Conservation (phyloP, 768 basidiomycete genomes). For the Boletus vinaceobasis region DNA sequence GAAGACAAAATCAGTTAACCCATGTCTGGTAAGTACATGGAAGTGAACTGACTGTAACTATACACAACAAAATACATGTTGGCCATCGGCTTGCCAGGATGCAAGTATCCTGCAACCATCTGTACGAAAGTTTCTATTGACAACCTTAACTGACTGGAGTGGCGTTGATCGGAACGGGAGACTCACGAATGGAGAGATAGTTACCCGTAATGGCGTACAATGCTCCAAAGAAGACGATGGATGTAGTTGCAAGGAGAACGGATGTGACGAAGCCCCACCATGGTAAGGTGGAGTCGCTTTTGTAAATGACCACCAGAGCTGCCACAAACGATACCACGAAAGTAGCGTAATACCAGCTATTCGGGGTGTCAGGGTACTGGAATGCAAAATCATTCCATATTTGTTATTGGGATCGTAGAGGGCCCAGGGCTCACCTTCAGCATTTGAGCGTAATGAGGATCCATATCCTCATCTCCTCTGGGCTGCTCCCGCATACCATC, state of each 20-base stretch:
- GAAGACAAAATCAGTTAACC: conserved; percentile 31
- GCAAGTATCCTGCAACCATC: conserved; percentile 38
- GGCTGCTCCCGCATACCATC: conserved; percentile 21
- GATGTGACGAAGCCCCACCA: conserved; percentile 58
- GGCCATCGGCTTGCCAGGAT: conserved; percentile 38
- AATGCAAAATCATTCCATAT: not conserved
- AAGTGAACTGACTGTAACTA: conserved; percentile 40
- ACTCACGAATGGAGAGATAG: conserved; percentile 18
- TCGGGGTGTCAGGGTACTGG: conserved; percentile 34
- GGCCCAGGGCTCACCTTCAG: conserved; percentile 22
- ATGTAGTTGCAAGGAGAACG: conserved; percentile 48
- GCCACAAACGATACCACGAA: conserved; percentile 39
- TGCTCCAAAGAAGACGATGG: conserved; percentile 51
- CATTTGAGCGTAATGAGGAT: conserved; percentile 60
- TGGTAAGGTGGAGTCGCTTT: conserved; percentile 50
- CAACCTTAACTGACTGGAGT: not conserved
- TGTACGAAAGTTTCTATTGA: conserved; percentile 29
- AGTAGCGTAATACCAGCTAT: conserved; percentile 32
- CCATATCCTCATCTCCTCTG: conserved; percentile 40
- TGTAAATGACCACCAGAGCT: conserved; percentile 54
- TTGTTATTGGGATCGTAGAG: conserved; percentile 15
- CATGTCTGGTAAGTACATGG: conserved; percentile 31
- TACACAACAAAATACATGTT: conserved; percentile 45
- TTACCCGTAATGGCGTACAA: conserved; percentile 49
- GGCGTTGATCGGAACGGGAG: not conserved